Evolutionary conservation across 805 yeast genomes (phyloP), one percentile per base, ranked within the genome.

Genomic region (Myxozyma vanderwaltii): DNA sequence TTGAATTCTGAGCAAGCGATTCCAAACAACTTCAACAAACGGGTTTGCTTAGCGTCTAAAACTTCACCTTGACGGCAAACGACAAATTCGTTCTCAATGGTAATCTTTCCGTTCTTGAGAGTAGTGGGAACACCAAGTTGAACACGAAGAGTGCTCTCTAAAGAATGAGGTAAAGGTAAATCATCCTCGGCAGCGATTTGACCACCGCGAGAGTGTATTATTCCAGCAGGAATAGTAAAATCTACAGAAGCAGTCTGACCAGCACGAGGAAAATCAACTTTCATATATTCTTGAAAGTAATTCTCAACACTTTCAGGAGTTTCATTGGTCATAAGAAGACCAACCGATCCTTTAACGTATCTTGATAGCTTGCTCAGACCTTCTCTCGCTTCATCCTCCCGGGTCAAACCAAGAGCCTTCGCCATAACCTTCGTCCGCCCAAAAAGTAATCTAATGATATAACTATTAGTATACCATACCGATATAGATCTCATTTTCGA

Each of bases 191-290:
- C 76, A 31, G 96, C 81, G 52, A 91, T 77, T 75, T 89, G 95
- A 23, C 99, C 99, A 69, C 97, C 99, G 72, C 97, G 86, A 21
- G 98, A 89, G 74, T 90, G 91, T 7, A 94, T 86, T 54, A 90
- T 81, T 49, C 99, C 99, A 61, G 80, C 90, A 29, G 99, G 98
- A 57, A 94, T 81, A 4, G 83, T 81, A 75, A 94, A 91, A 51
- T 88, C 83, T 61, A 92, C 77, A 56, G 98, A 95, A 12, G 96
- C 81, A 67, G 75, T 84, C 39, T 90, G 81, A 64, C 96, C 96
- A 31, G 97, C 91, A 74, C 99, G 84, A 33, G 96, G 89, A 73
- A 81, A 94, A 72, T 94, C 99, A 7, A 83, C 80, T 76, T 83
- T 89, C 43, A 83, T 76, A 73, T 87, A 94, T 7, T 91, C 81